These are phyloP conservation scores for Saxophila tyrrhenica DNA, from an alignment of 495 filamentous ascomycete genomes.

Conservation along the genomic window DNA sequence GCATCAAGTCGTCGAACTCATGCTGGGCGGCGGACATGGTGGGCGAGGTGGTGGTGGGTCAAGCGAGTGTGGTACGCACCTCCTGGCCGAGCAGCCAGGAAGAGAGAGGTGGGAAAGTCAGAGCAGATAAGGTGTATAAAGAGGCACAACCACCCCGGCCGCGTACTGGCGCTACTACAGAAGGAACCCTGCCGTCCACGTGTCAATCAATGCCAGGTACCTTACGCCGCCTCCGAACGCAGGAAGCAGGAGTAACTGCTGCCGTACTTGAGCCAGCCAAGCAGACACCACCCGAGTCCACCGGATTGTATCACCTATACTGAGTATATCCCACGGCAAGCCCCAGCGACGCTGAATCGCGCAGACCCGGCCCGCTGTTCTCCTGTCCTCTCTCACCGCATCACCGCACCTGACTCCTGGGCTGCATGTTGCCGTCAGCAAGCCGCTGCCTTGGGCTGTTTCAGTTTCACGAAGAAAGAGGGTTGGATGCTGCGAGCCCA, in stretches of 20 bases:
- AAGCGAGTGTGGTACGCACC: neutral
- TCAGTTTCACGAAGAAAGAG: neutral
- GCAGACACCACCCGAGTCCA: neutral
- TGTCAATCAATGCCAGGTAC: neutral
- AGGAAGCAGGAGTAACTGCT: neutral
- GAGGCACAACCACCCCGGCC: no score
- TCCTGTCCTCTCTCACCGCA: no score
- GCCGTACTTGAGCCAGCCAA: neutral
- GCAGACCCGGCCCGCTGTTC: no score
- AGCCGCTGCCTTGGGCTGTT: neutral
- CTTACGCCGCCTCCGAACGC: no score
- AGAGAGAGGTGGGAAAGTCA: neutral
- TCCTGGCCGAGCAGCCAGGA: neutral
- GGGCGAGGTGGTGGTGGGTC: neutral
- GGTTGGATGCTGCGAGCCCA: neutral
- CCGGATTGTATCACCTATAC: no score
- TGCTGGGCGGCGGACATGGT: constrained; percentile 47
- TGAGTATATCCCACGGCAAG: no score
- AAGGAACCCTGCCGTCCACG: neutral
- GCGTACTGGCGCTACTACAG: no score
- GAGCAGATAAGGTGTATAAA: neutral
- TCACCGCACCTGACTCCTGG: no score
- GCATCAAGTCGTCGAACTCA: constrained; percentile 70
- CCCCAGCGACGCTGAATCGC: no score
- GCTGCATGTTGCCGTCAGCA: neutral